These are phyloP conservation scores for Colletotrichum sp. DNA, from an alignment of 2,329 filamentous ascomycete genomes.

Conservation along the genomic window DNA sequence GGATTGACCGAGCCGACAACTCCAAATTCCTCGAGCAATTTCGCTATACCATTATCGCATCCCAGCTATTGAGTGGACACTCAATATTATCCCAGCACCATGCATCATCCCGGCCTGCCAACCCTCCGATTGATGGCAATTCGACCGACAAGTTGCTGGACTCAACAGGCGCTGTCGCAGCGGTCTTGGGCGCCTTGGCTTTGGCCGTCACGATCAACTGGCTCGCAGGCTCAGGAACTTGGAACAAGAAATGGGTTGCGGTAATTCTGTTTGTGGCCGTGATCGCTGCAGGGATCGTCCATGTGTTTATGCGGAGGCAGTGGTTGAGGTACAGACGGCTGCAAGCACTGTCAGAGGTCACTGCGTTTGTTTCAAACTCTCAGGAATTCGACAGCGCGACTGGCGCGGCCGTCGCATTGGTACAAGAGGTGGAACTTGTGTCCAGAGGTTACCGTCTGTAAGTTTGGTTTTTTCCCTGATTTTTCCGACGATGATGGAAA, in stretches of 20 bases:
- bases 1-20: constrained; percentile 79
- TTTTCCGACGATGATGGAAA: not conserved
- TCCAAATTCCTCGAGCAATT: constrained; percentile 90
- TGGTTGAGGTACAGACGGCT: constrained; percentile 81
- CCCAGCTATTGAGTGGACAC: constrained; percentile 81
- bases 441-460: constrained; percentile 88
- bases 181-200: constrained; percentile 68
- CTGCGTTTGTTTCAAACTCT: constrained; percentile 72
- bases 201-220: constrained; percentile 78
- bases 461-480: constrained; percentile 33
- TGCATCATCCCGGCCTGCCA: constrained; percentile 20
- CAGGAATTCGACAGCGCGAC: constrained; percentile 82
- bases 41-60: constrained; percentile 90
- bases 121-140: constrained; percentile 24
- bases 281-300: constrained; percentile 65
- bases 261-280: constrained; percentile 50
- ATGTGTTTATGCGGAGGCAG: constrained; percentile 77
- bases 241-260: constrained; percentile 62
- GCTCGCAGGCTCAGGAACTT: constrained; percentile 58
- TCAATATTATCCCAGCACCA: constrained; percentile 53
- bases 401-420: constrained; percentile 77
- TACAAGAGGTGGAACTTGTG: constrained; percentile 95
- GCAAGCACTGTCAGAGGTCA: constrained; percentile 73
- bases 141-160: constrained; percentile 38
- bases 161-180: constrained; percentile 55